These are phyloP conservation scores for Lactuca sativa DNA, from an alignment of 129 eudicot genomes.

Conservation along the genomic window DNA sequence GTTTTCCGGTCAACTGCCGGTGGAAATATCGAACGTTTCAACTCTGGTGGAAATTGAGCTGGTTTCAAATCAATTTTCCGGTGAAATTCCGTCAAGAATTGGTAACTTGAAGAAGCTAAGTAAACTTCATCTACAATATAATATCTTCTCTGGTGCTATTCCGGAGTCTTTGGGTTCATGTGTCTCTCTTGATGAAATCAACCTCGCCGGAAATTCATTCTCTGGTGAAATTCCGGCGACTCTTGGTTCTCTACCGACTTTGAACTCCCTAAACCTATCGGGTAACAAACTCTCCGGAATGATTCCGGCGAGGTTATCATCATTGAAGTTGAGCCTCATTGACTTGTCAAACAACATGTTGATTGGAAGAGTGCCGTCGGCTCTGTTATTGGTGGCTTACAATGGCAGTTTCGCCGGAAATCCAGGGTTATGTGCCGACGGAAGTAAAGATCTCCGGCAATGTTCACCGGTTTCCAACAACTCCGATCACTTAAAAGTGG, in stretches of 20 bases:
- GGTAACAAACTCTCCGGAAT: conserved; percentile 51
- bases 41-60: conserved; percentile 50
- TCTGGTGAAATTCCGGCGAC: conserved; percentile 49
- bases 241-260: conserved; percentile 45
- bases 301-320: conserved; percentile 52
- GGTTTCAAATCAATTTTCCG: conserved; percentile 49
- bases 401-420: conserved; percentile 56
- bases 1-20: conserved; percentile 58
- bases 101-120: conserved; percentile 50
- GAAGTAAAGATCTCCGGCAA: conserved; percentile 31
- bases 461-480: conserved; percentile 44
- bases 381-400: conserved; percentile 38
- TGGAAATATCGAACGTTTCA: conserved; percentile 41
- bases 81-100: conserved; percentile 43
- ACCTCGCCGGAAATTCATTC: conserved; percentile 49
- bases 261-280: conserved; percentile 58
- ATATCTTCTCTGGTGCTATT: conserved; percentile 50
- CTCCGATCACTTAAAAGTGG: conserved; percentile 27
- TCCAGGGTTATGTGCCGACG: conserved; percentile 56
- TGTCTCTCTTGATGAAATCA: conserved; percentile 43
- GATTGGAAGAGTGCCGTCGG: conserved; percentile 48
- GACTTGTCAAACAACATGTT: conserved; percentile 60
- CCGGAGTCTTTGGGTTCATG: conserved; percentile 68
- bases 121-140: conserved; percentile 44
- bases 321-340: conserved; percentile 45